Evolutionary conservation across 2,329 filamentous ascomycete species (phyloP), one percentile per base, ranked within the genome.

Genomic region (Botrytis hyacinthi): DNA sequence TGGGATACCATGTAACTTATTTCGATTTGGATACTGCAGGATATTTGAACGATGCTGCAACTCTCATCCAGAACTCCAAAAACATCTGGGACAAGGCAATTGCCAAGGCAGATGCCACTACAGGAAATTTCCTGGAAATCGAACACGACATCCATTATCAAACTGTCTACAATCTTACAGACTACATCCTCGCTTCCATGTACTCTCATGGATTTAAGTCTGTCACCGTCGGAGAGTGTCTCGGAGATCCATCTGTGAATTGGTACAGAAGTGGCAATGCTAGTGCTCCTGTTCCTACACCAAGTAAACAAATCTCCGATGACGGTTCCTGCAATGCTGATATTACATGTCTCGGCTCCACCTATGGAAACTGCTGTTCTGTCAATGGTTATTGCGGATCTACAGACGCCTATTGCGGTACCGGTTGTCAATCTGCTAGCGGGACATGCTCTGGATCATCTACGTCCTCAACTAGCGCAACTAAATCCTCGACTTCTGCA

Each of bases 1-100:
- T 86, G 14, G 85, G 85, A 37, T 87, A 87, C 78, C 85, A 87
- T 76, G 79, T 85, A 71, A 83, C 82, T 54, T 87, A 76, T 66
- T 80, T 80, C 65, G 77, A 80, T 65, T 62, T 87, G 57, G 86
- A 88, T 74, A 87, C 86, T 16, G 83, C 84, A 44, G 86, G 87
- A 75, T 87, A 87, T 76, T 77, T 85, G 73, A 83, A 87, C 71
- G 81, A 82, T 59, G 78, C 79, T 54, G 81, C 84, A 16, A 79
- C 76, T 32, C 76, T 82, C 73, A 86, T 87, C 69, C 83, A 86
- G 75, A 84, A 83, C 70, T 82, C 85, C 44, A 86, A 86, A 79
- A 80, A 85, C 74, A 84, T 83, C 61, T 80, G 78, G 76, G 77
- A 79, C 46, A 46, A 62, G 3, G 75, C 77, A 3, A 76, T 80